Evolutionary conservation across 164 flowering plant genomes (phyloP), one percentile per base, ranked within the genome.

Genomic region (Umbellularia californica): DNA sequence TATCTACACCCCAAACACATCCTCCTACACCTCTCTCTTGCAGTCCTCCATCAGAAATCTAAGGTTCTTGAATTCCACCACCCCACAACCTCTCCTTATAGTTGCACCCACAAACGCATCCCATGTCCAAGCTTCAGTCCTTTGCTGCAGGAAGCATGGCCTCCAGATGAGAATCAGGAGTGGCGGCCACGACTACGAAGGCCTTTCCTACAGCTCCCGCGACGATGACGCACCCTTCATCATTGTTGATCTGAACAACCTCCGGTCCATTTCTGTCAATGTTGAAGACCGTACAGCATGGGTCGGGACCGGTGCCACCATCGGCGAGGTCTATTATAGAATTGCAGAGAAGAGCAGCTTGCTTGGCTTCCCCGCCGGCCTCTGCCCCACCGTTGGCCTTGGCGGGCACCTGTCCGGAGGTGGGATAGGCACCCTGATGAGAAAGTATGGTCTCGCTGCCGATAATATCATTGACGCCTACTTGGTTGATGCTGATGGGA

Each of bases 121-220:
- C 65, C 76, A 84, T 9, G 62, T 80, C 75, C 81, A 79, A 64
- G 74, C 82, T 20, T 75, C 83, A 23, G 50, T 82, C 13, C 20
- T 71, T 15, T 84, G 85, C 50, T 50, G 77, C 33, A 79, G 27
- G 35, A 19, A 73, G 5, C 20, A 47, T 15, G 73, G 73, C 13
- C 1, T 82, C 41, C 79, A 77, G 28, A n/a, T 82, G 7, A 74
- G 81, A 41, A 27, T 77, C 58, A 52, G 75, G 50, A 82, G 86
- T 33, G 84, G 82, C 0, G 86, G 86, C 12, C 86, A 83, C 50
- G 83, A 81, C 75, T 83, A 81, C 62, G 86, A 83, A 51, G 83
- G 83, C 20, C 77, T 76, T 3, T 84, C 87, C 5, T 82, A 74
- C 41, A 15, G 65, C 15, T 68, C 78, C 0, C 11, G 47, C 2